phyloP scores from a whole-genome alignment of 768 basidiomycete species.

The Naganishia randhawae region DNA sequence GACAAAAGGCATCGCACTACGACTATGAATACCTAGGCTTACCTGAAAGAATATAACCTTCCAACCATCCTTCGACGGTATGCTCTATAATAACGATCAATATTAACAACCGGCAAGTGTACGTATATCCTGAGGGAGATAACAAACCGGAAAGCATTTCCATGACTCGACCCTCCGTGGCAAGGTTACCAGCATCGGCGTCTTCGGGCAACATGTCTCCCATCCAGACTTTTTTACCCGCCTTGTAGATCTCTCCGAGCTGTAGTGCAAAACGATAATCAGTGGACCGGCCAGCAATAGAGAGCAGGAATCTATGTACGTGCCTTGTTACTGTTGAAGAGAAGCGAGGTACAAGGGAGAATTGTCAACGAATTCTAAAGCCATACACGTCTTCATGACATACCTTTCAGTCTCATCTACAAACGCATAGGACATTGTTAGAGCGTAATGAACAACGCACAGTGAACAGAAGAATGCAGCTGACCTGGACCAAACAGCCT shows the following conservation, averaged over 20 bases:
- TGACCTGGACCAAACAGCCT: slow-evolving; percentile 41
- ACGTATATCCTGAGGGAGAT: background rate
- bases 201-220: slow-evolving; percentile 21
- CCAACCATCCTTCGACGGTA: slow-evolving; percentile 29
- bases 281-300: background rate
- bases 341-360: background rate
- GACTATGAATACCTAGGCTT: background rate
- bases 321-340: slow-evolving; percentile 1
- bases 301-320: background rate
- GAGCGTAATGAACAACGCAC: background rate
- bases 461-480: background rate
- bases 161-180: slow-evolving; percentile 26
- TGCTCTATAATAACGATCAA: slow-evolving; percentile 14
- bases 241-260: slow-evolving; percentile 29
- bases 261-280: background rate
- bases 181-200: slow-evolving; percentile 24
- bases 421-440: background rate
- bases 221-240: slow-evolving; percentile 30
- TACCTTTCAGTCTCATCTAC: slow-evolving; percentile 23
- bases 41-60: slow-evolving; percentile 26
- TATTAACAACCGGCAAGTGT: background rate
- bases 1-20: background rate
- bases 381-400: background rate
- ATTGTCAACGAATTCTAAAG: background rate
- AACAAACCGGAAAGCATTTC: slow-evolving; percentile 27